These are phyloP conservation scores for Tolypocladium endophyticum DNA, from an alignment of 2,329 filamentous ascomycete species.

Conservation along the genomic window DNA sequence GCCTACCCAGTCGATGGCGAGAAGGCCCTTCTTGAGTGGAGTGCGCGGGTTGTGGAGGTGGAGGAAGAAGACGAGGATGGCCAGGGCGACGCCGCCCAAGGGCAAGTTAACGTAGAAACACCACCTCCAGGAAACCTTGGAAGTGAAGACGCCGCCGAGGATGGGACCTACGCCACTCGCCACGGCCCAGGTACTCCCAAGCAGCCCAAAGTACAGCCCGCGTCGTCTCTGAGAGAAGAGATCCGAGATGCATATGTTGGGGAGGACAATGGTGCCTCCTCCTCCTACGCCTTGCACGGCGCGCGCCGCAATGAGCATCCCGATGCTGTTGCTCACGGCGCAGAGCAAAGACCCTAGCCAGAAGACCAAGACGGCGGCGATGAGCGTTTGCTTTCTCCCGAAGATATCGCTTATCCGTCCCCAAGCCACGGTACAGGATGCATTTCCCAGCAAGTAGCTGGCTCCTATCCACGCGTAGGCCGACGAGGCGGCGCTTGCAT, in stretches of 20 bases:
- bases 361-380: conserved; percentile 40
- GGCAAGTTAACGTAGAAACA: conserved; percentile 58
- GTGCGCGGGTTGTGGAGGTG: conserved; percentile 60
- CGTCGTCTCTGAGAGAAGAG: conserved; percentile 40
- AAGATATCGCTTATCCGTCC: conserved; percentile 51
- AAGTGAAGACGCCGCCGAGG: conserved; percentile 58
- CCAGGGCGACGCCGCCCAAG: conserved; percentile 33
- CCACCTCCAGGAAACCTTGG: conserved; percentile 57
- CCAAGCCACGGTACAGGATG: conserved; percentile 59
- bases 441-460: conserved; percentile 61
- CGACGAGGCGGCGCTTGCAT: not conserved
- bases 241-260: conserved; percentile 49
- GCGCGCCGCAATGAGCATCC: conserved; percentile 42
- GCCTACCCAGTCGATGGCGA: conserved; percentile 50
- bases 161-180: conserved; percentile 56
- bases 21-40: conserved; percentile 48
- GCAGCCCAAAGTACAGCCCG: conserved; percentile 40
- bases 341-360: conserved; percentile 44
- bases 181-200: conserved; percentile 52
- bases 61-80: conserved; percentile 48
- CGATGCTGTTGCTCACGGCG: conserved; percentile 37
- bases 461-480: conserved; percentile 67
- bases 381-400: conserved; percentile 44
- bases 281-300: conserved; percentile 47
- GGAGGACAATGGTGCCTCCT: conserved; percentile 47